A percentile compares a stretch with the other conserved stretches of the same genome.
These are phyloP conservation scores for Scedosporium aurantiacum DNA, from an alignment of 2,329 filamentous ascomycete genomes.

Conservation along the genomic window DNA sequence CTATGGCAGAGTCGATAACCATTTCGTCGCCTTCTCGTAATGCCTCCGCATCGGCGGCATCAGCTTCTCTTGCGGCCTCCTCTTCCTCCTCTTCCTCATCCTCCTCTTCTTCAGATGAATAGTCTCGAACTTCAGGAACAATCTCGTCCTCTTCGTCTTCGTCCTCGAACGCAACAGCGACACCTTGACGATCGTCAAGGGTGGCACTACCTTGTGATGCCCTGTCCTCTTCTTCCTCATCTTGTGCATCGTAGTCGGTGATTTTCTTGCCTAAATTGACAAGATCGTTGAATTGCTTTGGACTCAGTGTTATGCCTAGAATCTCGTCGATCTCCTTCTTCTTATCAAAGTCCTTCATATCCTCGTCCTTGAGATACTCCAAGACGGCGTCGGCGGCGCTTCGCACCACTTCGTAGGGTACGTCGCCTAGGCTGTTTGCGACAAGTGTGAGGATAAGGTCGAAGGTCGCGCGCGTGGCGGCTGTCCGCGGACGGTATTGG, in stretches of 20 bases:
- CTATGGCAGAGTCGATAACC: conserved; percentile 62
- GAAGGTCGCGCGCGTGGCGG: conserved; percentile 84
- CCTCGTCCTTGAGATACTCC: conserved; percentile 88
- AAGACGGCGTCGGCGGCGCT: conserved; percentile 89
- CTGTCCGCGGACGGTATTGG: conserved; percentile 81
- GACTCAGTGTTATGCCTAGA: conserved; percentile 66
- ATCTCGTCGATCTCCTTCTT: conserved; percentile 97
- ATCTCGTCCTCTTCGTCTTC: conserved; percentile 73
- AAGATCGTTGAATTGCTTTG: conserved; percentile 93
- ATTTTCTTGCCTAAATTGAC: conserved; percentile 98
- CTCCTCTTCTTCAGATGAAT: conserved; percentile 72
- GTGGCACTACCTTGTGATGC: conserved; percentile 44
- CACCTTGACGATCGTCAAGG: conserved; percentile 88
- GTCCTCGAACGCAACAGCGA: conserved; percentile 93
- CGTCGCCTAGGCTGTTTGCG: conserved; percentile 79
- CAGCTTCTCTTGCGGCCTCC: conserved; percentile 36
- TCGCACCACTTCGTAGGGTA: conserved; percentile 79
- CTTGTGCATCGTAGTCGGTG: conserved; percentile 93
- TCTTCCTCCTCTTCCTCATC: conserved; percentile 50
- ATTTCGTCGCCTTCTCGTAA: conserved; percentile 62
- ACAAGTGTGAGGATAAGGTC: conserved; percentile 90
- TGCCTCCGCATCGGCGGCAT: conserved; percentile 26
- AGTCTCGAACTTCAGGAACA: conserved; percentile 79
- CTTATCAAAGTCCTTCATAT: conserved; percentile 94
- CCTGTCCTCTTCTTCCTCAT: conserved; percentile 80